Base-by-base conservation (phyloP, 345 rosid species). In the Combretum micranthum region DNA sequence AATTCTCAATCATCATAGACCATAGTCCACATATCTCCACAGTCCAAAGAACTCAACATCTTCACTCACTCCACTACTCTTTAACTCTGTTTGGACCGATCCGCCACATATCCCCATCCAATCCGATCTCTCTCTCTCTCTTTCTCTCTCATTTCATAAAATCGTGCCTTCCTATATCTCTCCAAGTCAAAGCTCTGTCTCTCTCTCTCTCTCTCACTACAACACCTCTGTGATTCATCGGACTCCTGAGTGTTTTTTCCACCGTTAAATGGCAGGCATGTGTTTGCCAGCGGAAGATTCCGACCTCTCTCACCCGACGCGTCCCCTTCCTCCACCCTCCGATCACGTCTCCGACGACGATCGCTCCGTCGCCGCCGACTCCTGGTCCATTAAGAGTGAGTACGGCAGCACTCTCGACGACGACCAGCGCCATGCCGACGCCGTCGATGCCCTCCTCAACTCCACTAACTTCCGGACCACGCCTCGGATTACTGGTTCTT, bases 381-480 rank as follows among this genome's bases (percentile, higher is more conserved):
- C 98, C 13, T 92, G 98, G 97, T 92, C 98, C 16, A 88, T 92
- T 55, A 92, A 86, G 82, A 92, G 97, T 66, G 98, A 92, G 62
- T 92, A 92, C 44, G 97, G 97, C 50, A 88, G 98, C 78, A 92
- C 97, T 50, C 90, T 92, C 59, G 98, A 92, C 52, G 98, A 92
- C 67, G 97, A 88, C 67, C 97, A 92, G 78, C 98, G 97, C 53
- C 97, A 92, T 74, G 91, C 84, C 12, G 99, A 93, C 54, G 97
- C 99, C 18, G 79, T 91, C 25, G 97, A 93, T 71, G 91, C 85
- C 42, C 94, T 92, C 53, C 83, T 87, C 39, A 80, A 87, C 57
- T 84, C 73, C 37, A 83, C 79, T 59, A 84, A 84, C 67, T 94
- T 80, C 12, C 65, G 69, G 13, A 13, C 58, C 22, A 68, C 84